These are phyloP conservation scores for Hymenoscyphus repandus DNA, from an alignment of 2,329 filamentous ascomycete genomes.

Conservation along the genomic window DNA sequence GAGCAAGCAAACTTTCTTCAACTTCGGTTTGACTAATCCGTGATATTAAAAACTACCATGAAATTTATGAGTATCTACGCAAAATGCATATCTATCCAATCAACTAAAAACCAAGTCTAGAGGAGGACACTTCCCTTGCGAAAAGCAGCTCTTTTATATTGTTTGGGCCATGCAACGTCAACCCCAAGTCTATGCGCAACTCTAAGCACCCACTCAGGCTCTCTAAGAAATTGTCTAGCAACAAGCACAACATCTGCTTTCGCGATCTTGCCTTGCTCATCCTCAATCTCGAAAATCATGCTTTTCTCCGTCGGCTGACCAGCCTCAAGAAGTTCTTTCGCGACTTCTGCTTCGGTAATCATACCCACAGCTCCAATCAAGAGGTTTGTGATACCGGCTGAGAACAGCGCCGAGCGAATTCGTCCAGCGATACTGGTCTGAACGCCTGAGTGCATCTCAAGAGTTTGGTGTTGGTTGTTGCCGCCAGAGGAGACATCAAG, in stretches of 20 bases:
- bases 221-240: constrained; percentile 72
- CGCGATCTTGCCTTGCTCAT: constrained; percentile 33
- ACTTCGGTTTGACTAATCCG: too few species aligned
- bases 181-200: constrained; percentile 69
- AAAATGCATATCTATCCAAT: neutral
- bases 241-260: constrained; percentile 65
- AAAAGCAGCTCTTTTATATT: constrained; percentile 23
- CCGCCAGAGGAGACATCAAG: constrained; percentile 77
- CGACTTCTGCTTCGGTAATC: constrained; percentile 64
- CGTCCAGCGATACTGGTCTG: constrained; percentile 67
- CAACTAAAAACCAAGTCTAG: constrained; percentile 5
- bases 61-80: too few species aligned
- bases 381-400: constrained; percentile 47
- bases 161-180: constrained; percentile 58
- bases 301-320: constrained; percentile 31
- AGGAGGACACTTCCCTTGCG: constrained; percentile 25
- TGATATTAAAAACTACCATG: neutral
- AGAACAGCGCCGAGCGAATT: constrained; percentile 60
- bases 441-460: constrained; percentile 56
- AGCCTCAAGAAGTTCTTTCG: constrained; percentile 51
- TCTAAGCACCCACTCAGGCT: constrained; percentile 71
- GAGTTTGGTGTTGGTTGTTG: constrained; percentile 56
- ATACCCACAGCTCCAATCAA: constrained; percentile 68
- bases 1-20: too few species aligned
- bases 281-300: constrained; percentile 37